These are phyloP conservation scores for Penicillium decumbens DNA, from an alignment of 2,329 filamentous ascomycete genomes.

Conservation along the genomic window DNA sequence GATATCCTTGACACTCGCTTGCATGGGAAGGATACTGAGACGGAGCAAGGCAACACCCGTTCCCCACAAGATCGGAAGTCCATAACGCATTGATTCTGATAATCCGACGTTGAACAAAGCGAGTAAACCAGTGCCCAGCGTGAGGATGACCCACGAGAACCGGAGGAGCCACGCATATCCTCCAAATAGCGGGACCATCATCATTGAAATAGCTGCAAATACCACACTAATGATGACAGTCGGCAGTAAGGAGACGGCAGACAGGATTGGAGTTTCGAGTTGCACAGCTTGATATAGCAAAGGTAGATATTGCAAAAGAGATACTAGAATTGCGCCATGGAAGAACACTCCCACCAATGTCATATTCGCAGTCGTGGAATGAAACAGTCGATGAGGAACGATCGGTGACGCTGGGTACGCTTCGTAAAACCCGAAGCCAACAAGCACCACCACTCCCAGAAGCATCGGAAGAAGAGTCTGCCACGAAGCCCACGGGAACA, in stretches of 20 bases:
- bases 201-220: slow-evolving; percentile 1
- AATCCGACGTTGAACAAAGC: slow-evolving; percentile 1
- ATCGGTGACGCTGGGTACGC: slow-evolving; percentile 47
- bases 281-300: slow-evolving; percentile 43
- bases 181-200: background rate
- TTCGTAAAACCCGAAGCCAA: slow-evolving; percentile 53
- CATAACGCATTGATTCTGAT: background rate
- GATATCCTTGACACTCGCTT: slow-evolving; percentile 6
- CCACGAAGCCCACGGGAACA: slow-evolving; percentile 59
- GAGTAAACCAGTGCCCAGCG: slow-evolving; percentile 3
- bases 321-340: slow-evolving; percentile 49
- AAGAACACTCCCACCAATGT: slow-evolving; percentile 51
- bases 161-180: slow-evolving; percentile 2
- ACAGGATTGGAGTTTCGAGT: slow-evolving; percentile 46
- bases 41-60: slow-evolving; percentile 4
- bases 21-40: slow-evolving; percentile 5
- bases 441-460: slow-evolving; percentile 49
- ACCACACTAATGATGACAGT: background rate
- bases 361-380: slow-evolving; percentile 42
- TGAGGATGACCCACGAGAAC: slow-evolving; percentile 6
- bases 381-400: slow-evolving; percentile 41
- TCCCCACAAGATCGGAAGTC: slow-evolving; percentile 3
- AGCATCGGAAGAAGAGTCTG: slow-evolving; percentile 57
- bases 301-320: slow-evolving; percentile 52
- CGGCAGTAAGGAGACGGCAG: slow-evolving; percentile 54